Percentiles rank a stretch among this genome's conserved stretches.
Conservation (phyloP, 2,329 filamentous ascomycete genomes). For the Diplodia intermedia region DNA sequence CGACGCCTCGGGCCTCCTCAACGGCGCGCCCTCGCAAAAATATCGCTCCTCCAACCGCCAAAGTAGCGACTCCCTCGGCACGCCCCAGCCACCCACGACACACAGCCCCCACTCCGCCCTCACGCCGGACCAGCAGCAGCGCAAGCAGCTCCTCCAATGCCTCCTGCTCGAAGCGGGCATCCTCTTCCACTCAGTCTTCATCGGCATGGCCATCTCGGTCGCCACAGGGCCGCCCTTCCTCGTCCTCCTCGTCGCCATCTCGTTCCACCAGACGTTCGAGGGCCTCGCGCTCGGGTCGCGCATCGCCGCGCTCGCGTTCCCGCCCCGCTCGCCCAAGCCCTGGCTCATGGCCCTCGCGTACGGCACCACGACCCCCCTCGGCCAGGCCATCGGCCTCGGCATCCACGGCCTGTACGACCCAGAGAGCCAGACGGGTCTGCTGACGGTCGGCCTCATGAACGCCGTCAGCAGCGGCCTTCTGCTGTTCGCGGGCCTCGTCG, state of each 20-base stretch:
- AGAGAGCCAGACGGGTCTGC: slow-evolving; percentile 54
- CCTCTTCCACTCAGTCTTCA: slow-evolving; percentile 79
- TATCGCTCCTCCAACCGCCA: slow-evolving; percentile 8
- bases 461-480: slow-evolving; percentile 57
- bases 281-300: slow-evolving; percentile 74
- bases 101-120: slow-evolving; percentile 28
- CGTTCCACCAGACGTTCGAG: slow-evolving; percentile 75
- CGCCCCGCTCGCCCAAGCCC: slow-evolving; percentile 73
- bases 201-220: slow-evolving; percentile 75
- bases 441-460: slow-evolving; percentile 60
- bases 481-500: slow-evolving; percentile 58
- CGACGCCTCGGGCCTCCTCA: slow-evolving; percentile 45
- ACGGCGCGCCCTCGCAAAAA: slow-evolving; percentile 38
- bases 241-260: slow-evolving; percentile 71
- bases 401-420: slow-evolving; percentile 61
- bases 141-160: slow-evolving; percentile 74
- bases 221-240: slow-evolving; percentile 70
- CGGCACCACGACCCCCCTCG: slow-evolving; percentile 62
- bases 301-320: slow-evolving; percentile 74
- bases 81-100: neutral
- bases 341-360: slow-evolving; percentile 72
- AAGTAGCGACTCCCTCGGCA: slow-evolving; percentile 11
- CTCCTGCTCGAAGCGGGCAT: slow-evolving; percentile 79
- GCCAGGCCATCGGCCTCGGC: slow-evolving; percentile 57
- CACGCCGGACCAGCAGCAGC: slow-evolving; percentile 46